A percentile compares a stretch with the other conserved stretches of the same genome.
Conservation (phyloP, 1,139 yeast species). For the Keqinozyma sinolaborantium region DNA sequence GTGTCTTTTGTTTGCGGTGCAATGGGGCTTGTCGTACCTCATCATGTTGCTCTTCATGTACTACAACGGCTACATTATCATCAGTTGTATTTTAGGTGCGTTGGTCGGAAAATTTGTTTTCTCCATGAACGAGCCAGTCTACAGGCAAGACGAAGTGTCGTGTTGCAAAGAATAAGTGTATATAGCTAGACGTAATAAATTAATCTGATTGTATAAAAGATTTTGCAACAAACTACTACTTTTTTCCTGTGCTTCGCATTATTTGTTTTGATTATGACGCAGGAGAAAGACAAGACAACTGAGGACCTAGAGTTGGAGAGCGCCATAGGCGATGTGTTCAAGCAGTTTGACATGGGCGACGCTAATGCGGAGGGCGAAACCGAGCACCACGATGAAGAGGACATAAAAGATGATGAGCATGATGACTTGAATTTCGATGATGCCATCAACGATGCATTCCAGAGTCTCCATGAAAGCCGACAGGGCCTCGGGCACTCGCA, state of each 20-base stretch:
- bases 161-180: conserved; percentile 11
- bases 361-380: conserved; percentile 1
- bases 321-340: conserved; percentile 39
- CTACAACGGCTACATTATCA: conserved; percentile 65
- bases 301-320: conserved; percentile 25
- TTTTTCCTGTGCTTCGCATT: conserved; percentile 2
- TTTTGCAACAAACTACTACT: background rate
- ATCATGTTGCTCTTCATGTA: conserved; percentile 73
- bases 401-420: conserved; percentile 10
- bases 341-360: conserved; percentile 20
- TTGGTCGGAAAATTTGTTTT: conserved; percentile 54
- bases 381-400: conserved; percentile 7
- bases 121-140: conserved; percentile 38
- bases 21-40: conserved; percentile 62
- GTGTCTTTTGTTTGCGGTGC: conserved; percentile 46
- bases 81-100: conserved; percentile 62
- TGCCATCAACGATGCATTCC: conserved; percentile 29
- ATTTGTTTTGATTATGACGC: conserved; percentile 5
- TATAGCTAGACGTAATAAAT: background rate
- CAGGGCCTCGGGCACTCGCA: background rate
- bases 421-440: conserved; percentile 21
- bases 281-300: conserved; percentile 1
- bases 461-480: conserved; percentile 7
- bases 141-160: conserved; percentile 18
- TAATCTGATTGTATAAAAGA: too few species aligned